These are phyloP conservation scores for Fulvia fulva DNA, from an alignment of 2,329 filamentous ascomycete genomes.

Conservation along the genomic window DNA sequence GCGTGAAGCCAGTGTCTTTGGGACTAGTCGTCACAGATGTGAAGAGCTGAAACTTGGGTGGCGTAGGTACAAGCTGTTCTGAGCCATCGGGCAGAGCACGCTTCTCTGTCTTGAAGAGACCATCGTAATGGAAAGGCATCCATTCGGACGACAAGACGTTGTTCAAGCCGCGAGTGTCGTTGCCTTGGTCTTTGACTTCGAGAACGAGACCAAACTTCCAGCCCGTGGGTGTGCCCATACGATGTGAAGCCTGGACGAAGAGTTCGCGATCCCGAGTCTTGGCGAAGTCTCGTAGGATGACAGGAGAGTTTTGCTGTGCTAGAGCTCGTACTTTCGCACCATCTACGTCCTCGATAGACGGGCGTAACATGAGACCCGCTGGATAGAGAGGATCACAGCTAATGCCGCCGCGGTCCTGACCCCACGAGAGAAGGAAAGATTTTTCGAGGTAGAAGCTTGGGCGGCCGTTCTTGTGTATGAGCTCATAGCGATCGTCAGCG, in stretches of 20 bases:
- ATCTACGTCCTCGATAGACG: conserved; percentile 7
- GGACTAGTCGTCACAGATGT: conserved; percentile 7
- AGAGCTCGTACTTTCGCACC: conserved; percentile 11
- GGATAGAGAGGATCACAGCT: conserved; percentile 12
- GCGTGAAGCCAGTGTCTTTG: conserved; percentile 10
- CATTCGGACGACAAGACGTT: conserved; percentile 12
- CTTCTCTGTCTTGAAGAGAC: conserved; percentile 15
- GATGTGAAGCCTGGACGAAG: conserved; percentile 6
- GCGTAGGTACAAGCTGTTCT: conserved; percentile 9
- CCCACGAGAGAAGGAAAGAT: conserved; percentile 8
- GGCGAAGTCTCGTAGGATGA: conserved; percentile 12
- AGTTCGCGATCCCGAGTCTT: conserved; percentile 11
- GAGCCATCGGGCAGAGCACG: conserved; percentile 1
- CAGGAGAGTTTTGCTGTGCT: conserved; percentile 11
- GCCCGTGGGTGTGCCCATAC: conserved; percentile 5
- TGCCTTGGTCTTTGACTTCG: conserved; percentile 14
- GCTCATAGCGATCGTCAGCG: conserved; percentile 13
- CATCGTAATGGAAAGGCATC: conserved; percentile 17
- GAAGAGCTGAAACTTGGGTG: conserved; percentile 14
- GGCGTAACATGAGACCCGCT: conserved; percentile 9
- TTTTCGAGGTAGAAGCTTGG: conserved; percentile 15
- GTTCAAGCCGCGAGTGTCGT: conserved; percentile 9
- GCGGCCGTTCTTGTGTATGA: conserved; percentile 7
- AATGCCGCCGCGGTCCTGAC: conserved; percentile 5
- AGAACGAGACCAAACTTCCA: conserved; percentile 15